Percentiles rank a stretch among this genome's conserved stretches.
Evolutionary conservation across 371 early-diverging fungal species (phyloP).

Genomic region (Zychaea mexicana): DNA sequence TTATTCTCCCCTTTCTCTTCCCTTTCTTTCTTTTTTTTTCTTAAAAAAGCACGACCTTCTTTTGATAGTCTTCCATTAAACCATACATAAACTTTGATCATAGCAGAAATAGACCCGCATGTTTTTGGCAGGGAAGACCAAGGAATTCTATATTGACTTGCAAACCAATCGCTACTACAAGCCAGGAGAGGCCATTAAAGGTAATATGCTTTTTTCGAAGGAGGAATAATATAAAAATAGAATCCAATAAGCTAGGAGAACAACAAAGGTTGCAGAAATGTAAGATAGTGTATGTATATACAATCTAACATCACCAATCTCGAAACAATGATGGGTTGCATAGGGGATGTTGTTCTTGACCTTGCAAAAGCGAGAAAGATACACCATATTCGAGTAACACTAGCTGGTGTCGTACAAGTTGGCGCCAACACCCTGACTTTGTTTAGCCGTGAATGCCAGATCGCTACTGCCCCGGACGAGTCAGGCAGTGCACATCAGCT

Average conservation of each 20-base stretch:
- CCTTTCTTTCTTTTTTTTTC: background rate
- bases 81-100: too few species aligned
- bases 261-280: background rate
- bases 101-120: background rate
- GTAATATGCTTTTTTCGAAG: too few species aligned
- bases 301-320: too few species aligned
- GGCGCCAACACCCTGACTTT: constrained; percentile 22
- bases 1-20: background rate
- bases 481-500: constrained; percentile 30
- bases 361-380: constrained; percentile 40
- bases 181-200: constrained; percentile 46
- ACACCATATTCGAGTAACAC: constrained; percentile 32
- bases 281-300: background rate
- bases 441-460: constrained; percentile 22
- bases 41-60: too few species aligned
- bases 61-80: too few species aligned
- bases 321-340: too few species aligned
- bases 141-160: constrained; percentile 49
- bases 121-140: constrained; percentile 21
- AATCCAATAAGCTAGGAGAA: too few species aligned
- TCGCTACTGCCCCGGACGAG: constrained; percentile 32
- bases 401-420: constrained; percentile 33
- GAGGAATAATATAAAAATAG: too few species aligned
- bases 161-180: constrained; percentile 37
- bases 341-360: constrained; percentile 44